Evolutionary conservation across 2,329 filamentous ascomycete genomes (phyloP).

Genomic region (Fusarium agapanthi): DNA sequence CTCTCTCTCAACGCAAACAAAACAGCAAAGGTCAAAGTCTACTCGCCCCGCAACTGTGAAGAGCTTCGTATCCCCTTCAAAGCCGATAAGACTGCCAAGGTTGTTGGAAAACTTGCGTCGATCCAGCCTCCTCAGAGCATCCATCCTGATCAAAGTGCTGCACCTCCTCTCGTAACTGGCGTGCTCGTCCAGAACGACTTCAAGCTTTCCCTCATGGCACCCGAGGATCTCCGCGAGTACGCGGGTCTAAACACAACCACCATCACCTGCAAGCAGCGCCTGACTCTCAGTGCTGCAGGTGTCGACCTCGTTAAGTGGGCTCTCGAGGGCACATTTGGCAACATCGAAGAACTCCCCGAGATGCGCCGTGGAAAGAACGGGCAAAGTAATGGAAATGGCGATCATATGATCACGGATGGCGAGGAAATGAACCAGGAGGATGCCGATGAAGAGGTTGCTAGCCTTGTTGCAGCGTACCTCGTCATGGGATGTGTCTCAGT

Average conservation of each 20-base stretch:
- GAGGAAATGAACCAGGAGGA: constrained; percentile 56
- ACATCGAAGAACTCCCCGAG: constrained; percentile 75
- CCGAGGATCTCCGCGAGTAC: constrained; percentile 94
- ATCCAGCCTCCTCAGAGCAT: constrained; percentile 70
- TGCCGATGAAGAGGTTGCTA: constrained; percentile 71
- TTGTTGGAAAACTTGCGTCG: constrained; percentile 91
- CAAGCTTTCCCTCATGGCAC: constrained; percentile 95
- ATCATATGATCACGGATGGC: constrained; percentile 49
- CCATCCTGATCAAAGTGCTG: constrained; percentile 31
- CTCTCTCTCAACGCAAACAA: constrained; percentile 90
- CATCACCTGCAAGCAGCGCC: constrained; percentile 89
- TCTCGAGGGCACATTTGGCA: constrained; percentile 91
- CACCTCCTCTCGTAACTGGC: constrained; percentile 74
- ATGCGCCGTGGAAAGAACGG: constrained; percentile 52
- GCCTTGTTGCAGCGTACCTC: constrained; percentile 65
- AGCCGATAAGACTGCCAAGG: constrained; percentile 93
- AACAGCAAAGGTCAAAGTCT: constrained; percentile 86
- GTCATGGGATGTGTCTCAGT: constrained; percentile 93
- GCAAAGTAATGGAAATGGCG: constrained; percentile 47
- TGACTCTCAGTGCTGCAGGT: constrained; percentile 87
- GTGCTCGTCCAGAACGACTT: constrained; percentile 98
- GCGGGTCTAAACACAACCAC: constrained; percentile 96
- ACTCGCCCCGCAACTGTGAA: constrained; percentile 92
- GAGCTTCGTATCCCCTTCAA: constrained; percentile 95
- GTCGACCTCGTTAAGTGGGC: constrained; percentile 94